Evolutionary conservation across 495 filamentous ascomycete genomes (phyloP), one percentile per base, ranked within the genome.

Genomic region (Filosporella fistucella): DNA sequence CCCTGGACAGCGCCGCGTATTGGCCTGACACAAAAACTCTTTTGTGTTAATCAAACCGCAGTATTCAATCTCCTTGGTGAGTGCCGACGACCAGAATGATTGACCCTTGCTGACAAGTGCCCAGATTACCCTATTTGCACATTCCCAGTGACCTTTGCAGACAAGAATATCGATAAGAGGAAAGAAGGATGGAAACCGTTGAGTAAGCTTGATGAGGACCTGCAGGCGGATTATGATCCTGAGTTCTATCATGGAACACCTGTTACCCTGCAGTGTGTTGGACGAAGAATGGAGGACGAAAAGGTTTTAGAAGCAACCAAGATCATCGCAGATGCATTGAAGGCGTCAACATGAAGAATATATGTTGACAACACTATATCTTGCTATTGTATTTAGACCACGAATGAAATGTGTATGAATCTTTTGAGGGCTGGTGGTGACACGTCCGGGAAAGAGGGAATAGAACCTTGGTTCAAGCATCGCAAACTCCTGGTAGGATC

Each of bases 231-330:
- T 35, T 60, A 60, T 34, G 71, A 76, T 35, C 61, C 72, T 0
- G 71, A 72, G 37, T 62, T 63, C 8, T 74, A 75, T 37, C 55
- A 75, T 46, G 71, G 70, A 4, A 69, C 61, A 1, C 72, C 72
- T 0, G 70, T 75, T 11, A 68, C 63, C 0, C 53, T 78, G n/a
- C 73, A 76, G 56, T 56, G 73, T 45, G 69, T 76, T 18, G 69
- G 63, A 0, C 46, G 73, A 12, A 62, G 66, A 32, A 60, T 75
- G 41, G 68, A 68, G 51, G 74, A 78, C 46, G 74, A 78, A 55
- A 70, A 68, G 54, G 62, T 69, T 0, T 39, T 71, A 52, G 65
- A 64, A 17, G 68, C 75, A 56, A 59, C 47, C 1, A 53, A 54
- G 9, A 49, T 56, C 18, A 46, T 56, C 32, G 45, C 50, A 18